Conservation (phyloP, 163 green algal species). For the Trebouxiophyceae sp. region DNA sequence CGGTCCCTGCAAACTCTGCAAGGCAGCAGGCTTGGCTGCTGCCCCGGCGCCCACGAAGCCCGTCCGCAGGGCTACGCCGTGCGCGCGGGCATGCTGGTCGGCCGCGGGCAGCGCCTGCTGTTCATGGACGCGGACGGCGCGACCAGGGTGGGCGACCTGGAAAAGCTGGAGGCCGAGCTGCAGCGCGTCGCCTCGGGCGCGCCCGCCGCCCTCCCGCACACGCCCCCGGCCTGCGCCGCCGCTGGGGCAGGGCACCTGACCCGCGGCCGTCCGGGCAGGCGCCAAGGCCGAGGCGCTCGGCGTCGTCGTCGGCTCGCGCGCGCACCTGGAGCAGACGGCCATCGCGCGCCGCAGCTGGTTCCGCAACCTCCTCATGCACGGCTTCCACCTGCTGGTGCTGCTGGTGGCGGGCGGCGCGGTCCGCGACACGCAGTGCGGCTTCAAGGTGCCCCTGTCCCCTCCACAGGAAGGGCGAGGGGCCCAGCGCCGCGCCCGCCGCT, state of each 20-base stretch:
- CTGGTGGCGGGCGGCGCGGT: conserved; percentile 70
- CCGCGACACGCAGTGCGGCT: conserved; percentile 94
- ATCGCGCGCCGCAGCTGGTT: conserved; percentile 54
- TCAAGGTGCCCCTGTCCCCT: conserved; percentile 72
- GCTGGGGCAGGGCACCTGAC: no score
- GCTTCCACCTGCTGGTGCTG: conserved; percentile 84
- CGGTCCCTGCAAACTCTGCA: conserved; percentile 5
- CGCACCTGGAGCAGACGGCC: conserved; percentile 71
- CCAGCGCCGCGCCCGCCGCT: no score
- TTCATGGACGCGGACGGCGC: conserved; percentile 91
- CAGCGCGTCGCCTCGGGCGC: not conserved
- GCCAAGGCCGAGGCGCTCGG: conserved; percentile 7
- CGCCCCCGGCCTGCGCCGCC: no score
- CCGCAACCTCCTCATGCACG: conserved; percentile 88
- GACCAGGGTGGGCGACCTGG: conserved; percentile 75
- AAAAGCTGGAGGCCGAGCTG: conserved; percentile 61
- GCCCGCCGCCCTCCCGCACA: no score
- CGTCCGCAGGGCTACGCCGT: conserved; percentile 56
- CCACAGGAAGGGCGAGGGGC: no score
- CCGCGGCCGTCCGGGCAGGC: not conserved
- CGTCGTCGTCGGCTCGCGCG: conserved; percentile 71
- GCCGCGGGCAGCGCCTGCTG: conserved; percentile 67
- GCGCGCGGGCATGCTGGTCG: conserved; percentile 68
- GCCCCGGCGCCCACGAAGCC: no score
- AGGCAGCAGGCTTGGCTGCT: not conserved